Base-by-base conservation (phyloP, 805 yeast species). In the Tetrapisispora phaffii region DNA sequence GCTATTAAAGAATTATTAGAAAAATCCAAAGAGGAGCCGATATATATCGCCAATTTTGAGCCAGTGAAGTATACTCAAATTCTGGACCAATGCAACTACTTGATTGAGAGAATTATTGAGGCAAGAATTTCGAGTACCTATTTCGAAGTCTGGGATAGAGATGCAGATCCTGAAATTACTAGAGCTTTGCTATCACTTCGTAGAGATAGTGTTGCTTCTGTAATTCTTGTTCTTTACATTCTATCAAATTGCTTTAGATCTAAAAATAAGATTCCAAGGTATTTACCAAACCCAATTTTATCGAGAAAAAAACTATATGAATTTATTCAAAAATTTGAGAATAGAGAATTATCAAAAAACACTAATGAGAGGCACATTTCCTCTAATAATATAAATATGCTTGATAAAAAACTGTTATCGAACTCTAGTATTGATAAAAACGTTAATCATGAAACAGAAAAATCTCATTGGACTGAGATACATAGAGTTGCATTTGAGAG, bases 401-500 rank as follows among this genome's bases (percentile, higher is more conserved):
- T 49, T 8, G 49, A 49, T 19, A 51, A 42, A 24, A 46, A 47
- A 24, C 26, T 52, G 22, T 34, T 49, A 22, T 44, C 45, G 23
- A 48, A 45, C 34, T 40, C 28, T 3, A 33, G 13, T 31, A 16
- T 10, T n/a, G 35, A 28, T 17, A 21, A 12, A 22, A 28, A 10
- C 13, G 23, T 35, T 17, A 17, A 10, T 3, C 23, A 37, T 16
- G 34, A 43, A 2, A 17, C 23, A 12, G 42, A 43, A 32, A 37
- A 36, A n/a, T 23, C 41, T 1, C 26, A 37, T 32, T 73, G 77
- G 78, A 65, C 67, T 9, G 70, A 68, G 39, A 67, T 74, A 24
- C 77, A 74, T 49, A 74, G 73, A 10, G 65, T 72, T 60, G 76
- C 76, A 1, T 72, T 72, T 52, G 66, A 76, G 1, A 66, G 71